Conservation (phyloP, 2,329 filamentous ascomycete genomes). For the Ascochyta pisi region DNA sequence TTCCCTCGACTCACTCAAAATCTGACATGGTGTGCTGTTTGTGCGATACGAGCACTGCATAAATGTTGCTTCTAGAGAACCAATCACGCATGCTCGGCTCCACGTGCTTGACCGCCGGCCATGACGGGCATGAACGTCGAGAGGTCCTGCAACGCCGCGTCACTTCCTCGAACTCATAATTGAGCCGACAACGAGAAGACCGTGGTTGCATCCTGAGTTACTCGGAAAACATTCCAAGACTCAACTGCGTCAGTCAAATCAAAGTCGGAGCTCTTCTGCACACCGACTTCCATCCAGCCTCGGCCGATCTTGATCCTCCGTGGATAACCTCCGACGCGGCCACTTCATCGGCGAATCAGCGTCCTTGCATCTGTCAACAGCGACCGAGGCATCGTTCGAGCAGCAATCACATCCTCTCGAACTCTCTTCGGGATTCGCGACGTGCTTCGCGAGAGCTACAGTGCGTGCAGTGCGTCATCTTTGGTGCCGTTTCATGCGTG, state of each 20-base stretch:
- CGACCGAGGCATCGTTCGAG: conserved; percentile 31
- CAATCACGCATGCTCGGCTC: background rate
- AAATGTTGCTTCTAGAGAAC: background rate
- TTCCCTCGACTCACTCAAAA: too few species aligned
- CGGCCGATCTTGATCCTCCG: conserved; percentile 17
- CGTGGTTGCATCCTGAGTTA: background rate
- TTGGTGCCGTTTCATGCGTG: conserved; percentile 12
- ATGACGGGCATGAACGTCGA: background rate
- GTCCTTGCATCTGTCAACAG: conserved; percentile 4
- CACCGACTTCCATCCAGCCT: background rate
- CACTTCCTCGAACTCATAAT: background rate
- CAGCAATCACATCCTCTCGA: conserved; percentile 17
- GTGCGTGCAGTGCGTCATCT: conserved; percentile 21
- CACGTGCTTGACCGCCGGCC: background rate
- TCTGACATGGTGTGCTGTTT: background rate
- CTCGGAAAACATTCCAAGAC: background rate
- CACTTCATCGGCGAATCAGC: conserved; percentile 22
- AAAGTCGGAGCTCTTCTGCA: conserved; percentile 3
- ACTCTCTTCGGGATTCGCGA: conserved; percentile 17
- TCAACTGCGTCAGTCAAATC: background rate
- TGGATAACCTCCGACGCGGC: conserved; percentile 5
- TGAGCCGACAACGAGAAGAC: background rate
- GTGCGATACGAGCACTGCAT: background rate
- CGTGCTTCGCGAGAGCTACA: conserved; percentile 18
- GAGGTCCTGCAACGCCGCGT: background rate